Conservation (phyloP, 2,329 filamentous ascomycete species). For the Sclerotinia borealis region DNA sequence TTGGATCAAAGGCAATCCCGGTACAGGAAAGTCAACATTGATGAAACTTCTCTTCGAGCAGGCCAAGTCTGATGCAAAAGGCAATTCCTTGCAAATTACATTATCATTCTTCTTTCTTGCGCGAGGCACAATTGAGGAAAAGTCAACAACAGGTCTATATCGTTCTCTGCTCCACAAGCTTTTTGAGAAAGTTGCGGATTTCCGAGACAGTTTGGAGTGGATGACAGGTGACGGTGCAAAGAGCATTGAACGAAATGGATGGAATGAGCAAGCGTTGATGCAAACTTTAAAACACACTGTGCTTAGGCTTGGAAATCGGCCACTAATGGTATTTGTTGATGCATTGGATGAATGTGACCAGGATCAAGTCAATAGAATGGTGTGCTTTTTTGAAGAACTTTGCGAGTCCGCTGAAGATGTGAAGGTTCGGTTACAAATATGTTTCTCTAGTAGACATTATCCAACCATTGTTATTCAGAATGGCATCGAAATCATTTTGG, state of each 20-base stretch:
- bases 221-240: slow-evolving; percentile 23
- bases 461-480: slow-evolving; percentile 24
- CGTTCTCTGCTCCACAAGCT: slow-evolving; percentile 45
- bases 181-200: slow-evolving; percentile 32
- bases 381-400: slow-evolving; percentile 22
- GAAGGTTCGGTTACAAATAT: slow-evolving; percentile 20
- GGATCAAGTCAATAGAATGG: slow-evolving; percentile 15
- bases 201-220: slow-evolving; percentile 30
- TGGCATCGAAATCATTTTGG: slow-evolving; percentile 24
- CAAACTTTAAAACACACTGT: slow-evolving; percentile 22
- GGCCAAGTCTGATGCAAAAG: slow-evolving; percentile 18
- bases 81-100: slow-evolving; percentile 18
- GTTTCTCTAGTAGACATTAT: slow-evolving; percentile 30
- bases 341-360: slow-evolving; percentile 26
- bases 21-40: slow-evolving; percentile 41
- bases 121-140: slow-evolving; percentile 37
- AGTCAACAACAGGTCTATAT: slow-evolving; percentile 43
- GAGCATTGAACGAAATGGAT: slow-evolving; percentile 22
- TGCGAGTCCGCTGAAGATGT: slow-evolving; percentile 13
- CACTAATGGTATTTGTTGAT: slow-evolving; percentile 32
- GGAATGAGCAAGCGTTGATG: slow-evolving; percentile 30
- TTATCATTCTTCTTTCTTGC: slow-evolving; percentile 34
- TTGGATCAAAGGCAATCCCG: slow-evolving; percentile 44
- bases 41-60: slow-evolving; percentile 36
- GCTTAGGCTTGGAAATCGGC: slow-evolving; percentile 23